phyloP scores from a whole-genome alignment of 345 rosid species.

The Laguncularia racemosa region DNA sequence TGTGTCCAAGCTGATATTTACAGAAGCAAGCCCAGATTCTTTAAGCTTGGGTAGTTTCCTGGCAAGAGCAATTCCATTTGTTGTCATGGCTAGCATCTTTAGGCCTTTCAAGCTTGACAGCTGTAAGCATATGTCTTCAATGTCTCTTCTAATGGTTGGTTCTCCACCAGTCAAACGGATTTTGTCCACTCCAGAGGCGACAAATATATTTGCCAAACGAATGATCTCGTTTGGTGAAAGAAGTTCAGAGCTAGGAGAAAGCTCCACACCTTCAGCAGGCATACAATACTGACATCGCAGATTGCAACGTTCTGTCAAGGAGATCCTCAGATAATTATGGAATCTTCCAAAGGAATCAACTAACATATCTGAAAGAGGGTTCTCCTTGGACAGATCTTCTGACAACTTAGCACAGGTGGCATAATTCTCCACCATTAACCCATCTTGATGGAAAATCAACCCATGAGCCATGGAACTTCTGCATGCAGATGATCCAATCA shows the following conservation, averaged over 20 bases:
- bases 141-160: constrained; percentile 80
- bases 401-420: constrained; percentile 34
- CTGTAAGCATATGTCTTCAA: constrained; percentile 62
- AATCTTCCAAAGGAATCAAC: constrained; percentile 84
- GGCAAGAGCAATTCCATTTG: constrained; percentile 83
- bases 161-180: constrained; percentile 95
- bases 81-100: constrained; percentile 71
- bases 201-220: constrained; percentile 66
- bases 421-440: constrained; percentile 11
- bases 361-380: constrained; percentile 60
- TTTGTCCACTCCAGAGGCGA: constrained; percentile 75
- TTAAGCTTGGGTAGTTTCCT: constrained; percentile 74
- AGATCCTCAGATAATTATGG: constrained; percentile 84
- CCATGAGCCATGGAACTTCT: constrained; percentile 18
- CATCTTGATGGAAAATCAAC: constrained; percentile 12
- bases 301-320: constrained; percentile 89
- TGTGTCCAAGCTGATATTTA: constrained; percentile 86
- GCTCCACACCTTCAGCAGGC: constrained; percentile 90
- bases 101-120: constrained; percentile 76
- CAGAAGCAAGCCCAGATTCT: constrained; percentile 56
- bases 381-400: constrained; percentile 29
- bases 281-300: constrained; percentile 93
- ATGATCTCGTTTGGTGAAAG: constrained; percentile 59
- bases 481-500: constrained; percentile 3
- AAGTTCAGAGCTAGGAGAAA: constrained; percentile 60